Evolutionary conservation across 805 yeast genomes (phyloP), one percentile per base, ranked within the genome.

Genomic region (Nakazawaea sp.): DNA sequence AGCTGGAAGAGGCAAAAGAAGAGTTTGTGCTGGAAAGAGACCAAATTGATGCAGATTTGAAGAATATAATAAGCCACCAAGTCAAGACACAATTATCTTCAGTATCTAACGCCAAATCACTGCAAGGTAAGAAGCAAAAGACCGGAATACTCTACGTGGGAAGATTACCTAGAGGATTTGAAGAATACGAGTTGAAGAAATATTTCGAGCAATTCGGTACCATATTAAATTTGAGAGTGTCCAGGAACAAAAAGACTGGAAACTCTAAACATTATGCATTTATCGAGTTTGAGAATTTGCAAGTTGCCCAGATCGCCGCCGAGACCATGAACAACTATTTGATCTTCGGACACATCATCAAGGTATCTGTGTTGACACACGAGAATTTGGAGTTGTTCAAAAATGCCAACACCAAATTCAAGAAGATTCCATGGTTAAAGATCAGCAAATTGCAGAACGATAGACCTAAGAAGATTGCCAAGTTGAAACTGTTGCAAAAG

Each of bases 251-350:
- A 59, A 82, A 81, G 53, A 81, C 95, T 5, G 97, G 97, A 32
- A 77, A 79, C 38, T 79, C 95, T 12, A 89, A 87, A 62, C 97
- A 88, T 57, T 90, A 78, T 58, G 97, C 88, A 5, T 90, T 86
- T 58, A 65, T 92, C 32, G 96, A 92, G 61, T 92, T 90, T 53
- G 73, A 70, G 29, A 69, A 76, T 38, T 54, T 58, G 27, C 85
- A 79, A 33, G 94, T 83, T 39, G 97, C 97, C 31, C 72, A 77
- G 48, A 69, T 88, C 43, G 98, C 96, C 3, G 84, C 83, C 43
- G 97, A 92, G 47, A 80, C 97, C 32, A 92, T 92, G 98, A 81
- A 92, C 61, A 92, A 92, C 62, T 92, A 92, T 52, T 70, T 92
- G 44, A 56, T 92, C 31, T 79, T 85, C 63, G 94, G 94, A 5